phyloP scores from a whole-genome alignment of 331 rosid genomes.

The Quercus phellos region DNA sequence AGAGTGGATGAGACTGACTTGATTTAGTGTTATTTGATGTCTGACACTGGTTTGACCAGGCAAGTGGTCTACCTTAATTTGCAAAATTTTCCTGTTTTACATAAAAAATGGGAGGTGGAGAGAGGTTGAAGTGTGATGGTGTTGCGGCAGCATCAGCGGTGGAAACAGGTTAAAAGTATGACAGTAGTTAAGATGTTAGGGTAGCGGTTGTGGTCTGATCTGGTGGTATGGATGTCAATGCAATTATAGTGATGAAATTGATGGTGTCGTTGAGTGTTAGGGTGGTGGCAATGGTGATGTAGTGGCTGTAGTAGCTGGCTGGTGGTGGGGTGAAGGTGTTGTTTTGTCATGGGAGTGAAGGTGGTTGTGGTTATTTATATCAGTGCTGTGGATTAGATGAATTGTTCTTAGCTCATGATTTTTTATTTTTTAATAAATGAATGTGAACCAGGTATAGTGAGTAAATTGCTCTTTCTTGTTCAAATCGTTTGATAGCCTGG shows the following conservation, averaged over 20 bases:
- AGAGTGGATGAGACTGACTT: neutral
- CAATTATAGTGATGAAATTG: neutral
- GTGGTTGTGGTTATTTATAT: neutral
- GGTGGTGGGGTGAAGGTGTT: neutral
- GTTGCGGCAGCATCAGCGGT: neutral
- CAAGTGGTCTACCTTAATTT: neutral
- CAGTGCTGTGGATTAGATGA: neutral
- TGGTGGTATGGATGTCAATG: neutral
- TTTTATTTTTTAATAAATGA: neutral
- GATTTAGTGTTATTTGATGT: neutral
- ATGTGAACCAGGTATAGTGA: neutral
- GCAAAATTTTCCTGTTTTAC: neutral
- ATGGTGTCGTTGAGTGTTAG: neutral
- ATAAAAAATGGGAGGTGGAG: neutral
- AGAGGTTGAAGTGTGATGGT: neutral
- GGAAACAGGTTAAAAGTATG: neutral
- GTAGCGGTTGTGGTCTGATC: too few species aligned
- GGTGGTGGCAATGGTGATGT: neutral
- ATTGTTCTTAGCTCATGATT: neutral
- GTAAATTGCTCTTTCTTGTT: neutral
- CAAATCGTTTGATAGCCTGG: neutral
- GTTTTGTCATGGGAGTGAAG: neutral
- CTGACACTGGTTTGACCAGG: neutral
- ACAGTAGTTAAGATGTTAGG: too few species aligned
- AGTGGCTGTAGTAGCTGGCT: neutral